These are phyloP conservation scores for Diaporthe vaccinii DNA, from an alignment of 2,329 filamentous ascomycete genomes.

Conservation along the genomic window DNA sequence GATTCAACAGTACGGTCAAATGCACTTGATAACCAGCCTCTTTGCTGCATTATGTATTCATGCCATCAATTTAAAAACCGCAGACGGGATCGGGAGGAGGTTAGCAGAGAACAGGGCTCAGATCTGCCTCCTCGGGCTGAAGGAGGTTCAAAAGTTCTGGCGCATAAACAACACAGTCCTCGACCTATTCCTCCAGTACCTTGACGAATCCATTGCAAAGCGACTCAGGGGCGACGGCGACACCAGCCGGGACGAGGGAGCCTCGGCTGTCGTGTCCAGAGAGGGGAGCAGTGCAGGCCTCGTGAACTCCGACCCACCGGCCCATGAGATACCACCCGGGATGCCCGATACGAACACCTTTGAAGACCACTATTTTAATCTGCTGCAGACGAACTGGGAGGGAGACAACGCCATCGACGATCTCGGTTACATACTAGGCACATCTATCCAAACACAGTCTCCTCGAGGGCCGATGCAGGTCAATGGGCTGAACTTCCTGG, in stretches of 20 bases:
- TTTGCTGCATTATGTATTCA: slow-evolving; percentile 56
- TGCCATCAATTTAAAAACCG: slow-evolving; percentile 52
- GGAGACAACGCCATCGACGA: slow-evolving; percentile 53
- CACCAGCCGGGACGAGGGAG: slow-evolving; percentile 24
- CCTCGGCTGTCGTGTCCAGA: slow-evolving; percentile 25
- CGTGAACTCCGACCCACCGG: not conserved
- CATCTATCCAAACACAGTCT: slow-evolving; percentile 35
- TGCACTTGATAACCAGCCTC: slow-evolving; percentile 55
- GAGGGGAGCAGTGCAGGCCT: slow-evolving; percentile 31
- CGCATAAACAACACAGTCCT: slow-evolving; percentile 56
- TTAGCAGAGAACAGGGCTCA: slow-evolving; percentile 55
- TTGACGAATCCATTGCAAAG: slow-evolving; percentile 55
- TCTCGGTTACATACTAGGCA: slow-evolving; percentile 51
- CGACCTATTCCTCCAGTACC: slow-evolving; percentile 54
- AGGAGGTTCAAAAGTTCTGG: slow-evolving; percentile 57
- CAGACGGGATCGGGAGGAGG: slow-evolving; percentile 50
- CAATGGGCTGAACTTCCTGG: slow-evolving; percentile 49
- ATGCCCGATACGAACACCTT: slow-evolving; percentile 46
- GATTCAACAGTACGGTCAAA: slow-evolving; percentile 53
- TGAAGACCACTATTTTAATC: slow-evolving; percentile 53
- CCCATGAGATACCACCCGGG: not conserved
- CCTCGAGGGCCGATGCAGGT: slow-evolving; percentile 48
- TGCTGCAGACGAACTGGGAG: slow-evolving; percentile 52
- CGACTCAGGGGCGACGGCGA: slow-evolving; percentile 47
- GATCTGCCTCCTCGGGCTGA: slow-evolving; percentile 54